These are phyloP conservation scores for Stenogyne calaminthoides DNA, from an alignment of 305 asterid genomes.

Conservation along the genomic window DNA sequence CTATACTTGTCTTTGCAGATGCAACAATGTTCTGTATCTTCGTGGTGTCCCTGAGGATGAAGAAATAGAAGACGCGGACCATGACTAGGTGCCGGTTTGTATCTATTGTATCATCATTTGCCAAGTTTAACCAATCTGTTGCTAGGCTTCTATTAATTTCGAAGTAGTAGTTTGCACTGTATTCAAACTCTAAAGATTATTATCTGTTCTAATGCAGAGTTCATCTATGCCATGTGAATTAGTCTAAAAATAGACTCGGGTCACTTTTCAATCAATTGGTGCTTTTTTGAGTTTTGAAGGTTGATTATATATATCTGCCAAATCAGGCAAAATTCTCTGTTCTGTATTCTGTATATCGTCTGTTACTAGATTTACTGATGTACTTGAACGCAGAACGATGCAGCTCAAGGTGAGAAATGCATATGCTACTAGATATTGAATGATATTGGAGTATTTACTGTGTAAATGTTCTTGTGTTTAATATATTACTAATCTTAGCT, in stretches of 20 bases:
- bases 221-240: constrained; percentile 1
- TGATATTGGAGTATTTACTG: too few relatives aligned
- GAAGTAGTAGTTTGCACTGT: constrained; percentile 11
- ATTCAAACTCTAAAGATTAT: neutral
- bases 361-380: neutral
- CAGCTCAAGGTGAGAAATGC: neutral
- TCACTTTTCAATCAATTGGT: neutral
- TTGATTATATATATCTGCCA: neutral
- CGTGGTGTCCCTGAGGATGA: constrained; percentile 86
- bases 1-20: constrained; percentile 59
- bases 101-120: constrained; percentile 17
- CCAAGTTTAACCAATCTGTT: constrained; percentile 11
- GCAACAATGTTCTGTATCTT: constrained; percentile 85
- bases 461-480: too few relatives aligned
- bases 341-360: neutral
- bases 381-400: too few relatives aligned
- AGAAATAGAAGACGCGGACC: constrained; percentile 72
- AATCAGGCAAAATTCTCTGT: neutral
- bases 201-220: neutral
- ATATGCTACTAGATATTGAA: neutral
- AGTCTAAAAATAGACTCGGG: neutral
- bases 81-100: constrained; percentile 37
- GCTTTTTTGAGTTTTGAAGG: neutral
- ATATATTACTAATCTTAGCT: too few relatives aligned
- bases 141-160: neutral